Conservation (phyloP, 1,139 yeast species). For the Chernovozyma aurita region DNA sequence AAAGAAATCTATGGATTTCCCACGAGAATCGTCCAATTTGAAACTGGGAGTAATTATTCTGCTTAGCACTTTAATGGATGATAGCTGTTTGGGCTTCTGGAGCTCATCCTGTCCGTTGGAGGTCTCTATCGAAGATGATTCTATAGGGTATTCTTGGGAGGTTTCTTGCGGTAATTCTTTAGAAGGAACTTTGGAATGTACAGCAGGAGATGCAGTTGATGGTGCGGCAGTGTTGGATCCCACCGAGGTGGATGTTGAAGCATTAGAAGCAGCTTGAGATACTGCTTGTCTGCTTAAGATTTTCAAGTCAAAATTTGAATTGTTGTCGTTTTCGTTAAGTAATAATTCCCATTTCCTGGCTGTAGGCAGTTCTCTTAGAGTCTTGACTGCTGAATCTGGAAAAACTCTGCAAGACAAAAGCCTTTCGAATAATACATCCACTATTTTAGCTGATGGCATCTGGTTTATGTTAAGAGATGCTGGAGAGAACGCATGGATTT, state of each 20-base stretch:
- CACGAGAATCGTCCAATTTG: not conserved
- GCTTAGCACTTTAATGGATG: not conserved
- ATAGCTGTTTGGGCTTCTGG: not conserved
- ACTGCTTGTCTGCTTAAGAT: slow-evolving; percentile 6
- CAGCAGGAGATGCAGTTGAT: not conserved
- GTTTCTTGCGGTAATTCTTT: not conserved
- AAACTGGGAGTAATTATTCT: not conserved
- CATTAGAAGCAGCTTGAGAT: not conserved
- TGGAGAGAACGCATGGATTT: not conserved
- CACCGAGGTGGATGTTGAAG: not conserved
- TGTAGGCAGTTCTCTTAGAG: slow-evolving; percentile 28
- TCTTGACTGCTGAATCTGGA: slow-evolving; percentile 29
- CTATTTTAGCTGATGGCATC: slow-evolving; percentile 34
- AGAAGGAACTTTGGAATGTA: not conserved
- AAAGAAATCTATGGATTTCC: not conserved
- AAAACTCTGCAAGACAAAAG: slow-evolving; percentile 36
- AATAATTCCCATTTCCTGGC: slow-evolving; percentile 44
- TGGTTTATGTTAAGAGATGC: not conserved
- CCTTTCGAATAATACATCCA: slow-evolving; percentile 36
- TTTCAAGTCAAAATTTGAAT: slow-evolving; percentile 32
- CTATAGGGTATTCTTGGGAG: not conserved
- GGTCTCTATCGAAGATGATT: too few species aligned
- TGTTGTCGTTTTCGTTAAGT: slow-evolving; percentile 39
- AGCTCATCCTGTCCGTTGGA: not conserved
- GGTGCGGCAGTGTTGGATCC: not conserved